phyloP scores from a whole-genome alignment of 345 rosid species.

The Eucalyptus brandiana region DNA sequence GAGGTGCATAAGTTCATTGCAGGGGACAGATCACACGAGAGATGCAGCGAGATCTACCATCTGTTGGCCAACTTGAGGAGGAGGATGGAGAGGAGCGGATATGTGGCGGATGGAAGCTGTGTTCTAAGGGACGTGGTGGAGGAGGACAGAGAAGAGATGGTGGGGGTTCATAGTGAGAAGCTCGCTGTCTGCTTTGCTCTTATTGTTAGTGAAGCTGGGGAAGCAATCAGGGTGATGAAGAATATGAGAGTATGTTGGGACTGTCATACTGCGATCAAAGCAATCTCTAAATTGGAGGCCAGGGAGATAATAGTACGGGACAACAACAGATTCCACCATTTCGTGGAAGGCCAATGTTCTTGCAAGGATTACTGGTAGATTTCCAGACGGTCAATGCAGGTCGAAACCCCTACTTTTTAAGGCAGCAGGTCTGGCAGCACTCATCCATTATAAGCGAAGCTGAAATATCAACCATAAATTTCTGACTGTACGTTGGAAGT shows the following conservation, averaged over 20 bases:
- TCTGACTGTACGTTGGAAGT: background rate
- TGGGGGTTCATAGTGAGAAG: slow-evolving; percentile 27
- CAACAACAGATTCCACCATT: slow-evolving; percentile 29
- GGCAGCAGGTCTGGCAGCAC: background rate
- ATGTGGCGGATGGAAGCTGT: slow-evolving; percentile 16
- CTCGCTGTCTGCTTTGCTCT: slow-evolving; percentile 24
- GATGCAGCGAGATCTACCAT: slow-evolving; percentile 13
- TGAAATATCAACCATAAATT: background rate
- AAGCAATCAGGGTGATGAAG: slow-evolving; percentile 26
- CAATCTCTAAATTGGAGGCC: slow-evolving; percentile 14
- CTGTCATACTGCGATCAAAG: slow-evolving; percentile 20
- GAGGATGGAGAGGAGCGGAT: slow-evolving; percentile 19
- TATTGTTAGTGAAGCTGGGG: slow-evolving; percentile 18
- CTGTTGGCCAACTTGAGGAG: slow-evolving; percentile 3
- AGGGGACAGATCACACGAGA: slow-evolving; percentile 23
- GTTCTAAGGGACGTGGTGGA: slow-evolving; percentile 30
- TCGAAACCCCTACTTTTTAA: background rate
- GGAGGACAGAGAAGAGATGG: slow-evolving; percentile 30
- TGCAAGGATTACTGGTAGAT: slow-evolving; percentile 25
- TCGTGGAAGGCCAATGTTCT: slow-evolving; percentile 20
- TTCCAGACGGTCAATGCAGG: background rate
- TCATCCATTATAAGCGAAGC: background rate
- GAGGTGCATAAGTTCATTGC: slow-evolving; percentile 14
- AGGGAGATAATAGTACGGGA: slow-evolving; percentile 24
- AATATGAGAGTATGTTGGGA: slow-evolving; percentile 22